Conservation (phyloP, 2,329 filamentous ascomycete genomes). For the Colletotrichum sojae region DNA sequence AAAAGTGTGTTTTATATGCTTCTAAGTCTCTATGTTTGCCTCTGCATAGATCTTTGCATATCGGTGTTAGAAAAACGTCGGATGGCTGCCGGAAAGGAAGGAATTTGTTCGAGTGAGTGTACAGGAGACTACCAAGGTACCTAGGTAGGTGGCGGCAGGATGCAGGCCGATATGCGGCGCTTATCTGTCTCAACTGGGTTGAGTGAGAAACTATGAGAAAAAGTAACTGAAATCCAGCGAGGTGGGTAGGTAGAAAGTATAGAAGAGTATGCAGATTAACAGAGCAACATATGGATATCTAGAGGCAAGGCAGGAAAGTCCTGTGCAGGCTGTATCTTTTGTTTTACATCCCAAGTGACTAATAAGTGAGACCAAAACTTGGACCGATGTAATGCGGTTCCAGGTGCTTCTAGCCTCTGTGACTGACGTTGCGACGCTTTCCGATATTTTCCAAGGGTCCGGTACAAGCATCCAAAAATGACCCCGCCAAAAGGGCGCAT, state of each 20-base stretch:
- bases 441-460: slow-evolving; percentile 32
- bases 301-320: background rate
- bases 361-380: slow-evolving; percentile 31
- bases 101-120: background rate
- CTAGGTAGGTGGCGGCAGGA: no score
- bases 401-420: slow-evolving; percentile 38
- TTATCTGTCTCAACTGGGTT: background rate
- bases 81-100: slow-evolving; percentile 9
- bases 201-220: background rate
- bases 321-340: slow-evolving; percentile 9
- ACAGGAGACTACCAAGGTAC: slow-evolving; percentile 4
- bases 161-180: slow-evolving; percentile 23
- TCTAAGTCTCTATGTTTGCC: slow-evolving; percentile 4
- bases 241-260: background rate
- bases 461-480: slow-evolving; percentile 4
- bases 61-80: slow-evolving; percentile 8
- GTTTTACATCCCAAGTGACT: slow-evolving; percentile 22
- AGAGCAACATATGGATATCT: no score
- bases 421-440: slow-evolving; percentile 29
- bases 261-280: background rate
- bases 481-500: slow-evolving; percentile 39
- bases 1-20: background rate
- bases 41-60: slow-evolving; percentile 15
- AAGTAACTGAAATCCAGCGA: background rate
- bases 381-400: slow-evolving; percentile 27